Evolutionary conservation across 257 asterid genomes (phyloP).

Genomic region (Osmanthus fragrans): DNA sequence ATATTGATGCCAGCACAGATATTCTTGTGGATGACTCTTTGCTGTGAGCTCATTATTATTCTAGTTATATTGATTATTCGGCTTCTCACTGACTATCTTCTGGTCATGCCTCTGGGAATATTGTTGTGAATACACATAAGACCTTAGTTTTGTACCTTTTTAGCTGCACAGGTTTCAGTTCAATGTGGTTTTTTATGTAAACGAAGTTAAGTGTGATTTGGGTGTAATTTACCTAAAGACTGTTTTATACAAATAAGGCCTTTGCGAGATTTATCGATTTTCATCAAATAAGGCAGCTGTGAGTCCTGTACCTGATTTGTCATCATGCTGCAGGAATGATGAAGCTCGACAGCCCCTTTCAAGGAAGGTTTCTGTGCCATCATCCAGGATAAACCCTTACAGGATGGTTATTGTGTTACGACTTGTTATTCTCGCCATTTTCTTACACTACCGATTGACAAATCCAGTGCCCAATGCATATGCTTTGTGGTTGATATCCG

Average conservation of each 20-base stretch:
- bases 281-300: constrained; percentile 1
- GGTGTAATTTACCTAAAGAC: background rate
- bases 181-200: background rate
- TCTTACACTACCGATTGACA: constrained; percentile 88
- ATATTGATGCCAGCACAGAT: constrained; percentile 90
- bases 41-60: constrained; percentile 57
- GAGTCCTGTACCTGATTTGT: constrained; percentile 14
- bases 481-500: constrained; percentile 91
- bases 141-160: constrained; percentile 6
- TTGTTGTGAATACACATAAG: constrained; percentile 17
- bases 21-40: constrained; percentile 82
- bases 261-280: background rate
- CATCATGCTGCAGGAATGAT: constrained; percentile 72
- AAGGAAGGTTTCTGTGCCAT: constrained; percentile 95
- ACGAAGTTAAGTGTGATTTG: background rate
- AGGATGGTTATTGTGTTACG: constrained; percentile 96
- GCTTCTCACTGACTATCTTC: constrained; percentile 3
- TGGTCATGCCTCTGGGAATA: constrained; percentile 8
- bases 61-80: constrained; percentile 6
- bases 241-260: constrained; percentile 6
- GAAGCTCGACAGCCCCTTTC: constrained; percentile 99
- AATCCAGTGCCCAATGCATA: constrained; percentile 92
- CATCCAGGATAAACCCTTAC: constrained; percentile 96
- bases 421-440: constrained; percentile 76
- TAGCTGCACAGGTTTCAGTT: constrained; percentile 18